Conservation (phyloP, 805 yeast genomes). For the Groenewaldozyma salmanticensis region DNA sequence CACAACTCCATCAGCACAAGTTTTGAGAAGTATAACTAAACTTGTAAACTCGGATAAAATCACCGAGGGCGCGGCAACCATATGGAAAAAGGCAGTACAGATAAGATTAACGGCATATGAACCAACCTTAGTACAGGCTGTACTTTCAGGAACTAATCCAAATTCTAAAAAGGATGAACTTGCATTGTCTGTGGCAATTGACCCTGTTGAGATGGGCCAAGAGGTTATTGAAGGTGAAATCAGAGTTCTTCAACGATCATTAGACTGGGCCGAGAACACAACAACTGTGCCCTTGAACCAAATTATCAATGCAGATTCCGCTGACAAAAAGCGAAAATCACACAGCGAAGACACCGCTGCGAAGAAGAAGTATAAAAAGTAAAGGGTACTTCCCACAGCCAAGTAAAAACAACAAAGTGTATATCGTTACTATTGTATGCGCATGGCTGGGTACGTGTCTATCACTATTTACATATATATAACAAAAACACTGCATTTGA, state of each 20-base stretch:
- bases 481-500: too few species aligned
- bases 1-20: neutral
- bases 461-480: too few species aligned
- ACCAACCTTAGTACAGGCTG: neutral
- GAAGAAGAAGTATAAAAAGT: too few species aligned
- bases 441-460: too few species aligned
- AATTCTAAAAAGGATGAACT: neutral
- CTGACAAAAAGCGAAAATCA: too few species aligned
- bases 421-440: too few species aligned
- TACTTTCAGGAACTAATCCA: neutral
- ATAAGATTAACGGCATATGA: slow-evolving; percentile 18
- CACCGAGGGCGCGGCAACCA: slow-evolving; percentile 9
- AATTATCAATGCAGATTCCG: too few species aligned
- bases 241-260: slow-evolving; percentile 17
- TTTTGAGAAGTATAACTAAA: slow-evolving; percentile 8
- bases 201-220: slow-evolving; percentile 16
- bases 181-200: slow-evolving; percentile 5
- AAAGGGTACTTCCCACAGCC: too few species aligned
- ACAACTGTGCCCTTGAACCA: neutral
- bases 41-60: slow-evolving; percentile 8
- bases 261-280: slow-evolving; percentile 14
- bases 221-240: slow-evolving; percentile 23
- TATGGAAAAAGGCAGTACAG: slow-evolving; percentile 9
- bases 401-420: too few species aligned
- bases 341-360: too few species aligned